Evolutionary conservation across 1,284 basidiomycete genomes (phyloP).

Genomic region (Heliocybe sulcata): DNA sequence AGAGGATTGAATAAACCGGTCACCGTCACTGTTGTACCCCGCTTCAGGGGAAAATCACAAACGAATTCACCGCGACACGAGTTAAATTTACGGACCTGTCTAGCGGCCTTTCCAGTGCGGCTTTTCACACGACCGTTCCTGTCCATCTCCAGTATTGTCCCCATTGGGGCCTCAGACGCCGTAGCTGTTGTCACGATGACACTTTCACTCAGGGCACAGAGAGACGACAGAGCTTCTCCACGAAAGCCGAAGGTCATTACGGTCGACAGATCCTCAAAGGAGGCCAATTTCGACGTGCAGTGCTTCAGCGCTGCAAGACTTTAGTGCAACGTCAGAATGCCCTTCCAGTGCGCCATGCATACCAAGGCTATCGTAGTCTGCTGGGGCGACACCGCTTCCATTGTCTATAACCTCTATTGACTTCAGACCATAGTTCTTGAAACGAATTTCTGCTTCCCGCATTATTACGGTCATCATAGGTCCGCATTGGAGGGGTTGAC

Average conservation of each 20-base stretch:
- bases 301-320: constrained; percentile 71
- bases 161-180: constrained; percentile 64
- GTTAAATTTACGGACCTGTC: constrained; percentile 51
- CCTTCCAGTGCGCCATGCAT: constrained; percentile 15
- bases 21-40: constrained; percentile 83
- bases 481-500: constrained; percentile 15
- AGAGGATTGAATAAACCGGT: constrained; percentile 74
- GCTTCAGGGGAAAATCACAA: constrained; percentile 30
- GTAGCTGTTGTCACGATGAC: constrained; percentile 76
- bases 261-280: constrained; percentile 68
- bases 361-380: constrained; percentile 81
- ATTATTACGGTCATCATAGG: background rate
- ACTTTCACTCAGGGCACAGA: constrained; percentile 79
- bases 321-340: constrained; percentile 1
- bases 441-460: constrained; percentile 69
- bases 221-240: constrained; percentile 90
- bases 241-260: constrained; percentile 92
- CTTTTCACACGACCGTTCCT: constrained; percentile 49
- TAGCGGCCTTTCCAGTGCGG: constrained; percentile 49
- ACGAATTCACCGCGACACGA: too few species aligned
- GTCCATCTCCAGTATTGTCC: constrained; percentile 70
- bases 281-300: constrained; percentile 87
- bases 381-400: constrained; percentile 76
- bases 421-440: constrained; percentile 86
- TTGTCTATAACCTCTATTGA: constrained; percentile 91